These are phyloP conservation scores for Fusarium globosum DNA, from an alignment of 2,329 filamentous ascomycete species.

Conservation along the genomic window DNA sequence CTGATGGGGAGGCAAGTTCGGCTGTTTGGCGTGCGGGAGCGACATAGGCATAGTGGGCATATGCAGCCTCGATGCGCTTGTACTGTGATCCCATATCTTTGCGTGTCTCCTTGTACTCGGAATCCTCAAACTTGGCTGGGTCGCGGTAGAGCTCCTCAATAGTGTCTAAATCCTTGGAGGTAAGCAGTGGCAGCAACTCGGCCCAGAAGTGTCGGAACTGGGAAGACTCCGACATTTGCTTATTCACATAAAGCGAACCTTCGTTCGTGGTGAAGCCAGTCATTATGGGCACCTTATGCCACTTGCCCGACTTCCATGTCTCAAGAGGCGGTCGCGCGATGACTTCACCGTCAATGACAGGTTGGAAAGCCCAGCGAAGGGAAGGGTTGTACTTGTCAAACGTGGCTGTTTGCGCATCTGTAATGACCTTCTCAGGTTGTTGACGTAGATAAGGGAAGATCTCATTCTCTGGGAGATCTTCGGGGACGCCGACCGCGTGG, in stretches of 20 bases:
- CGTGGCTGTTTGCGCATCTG: constrained; percentile 54
- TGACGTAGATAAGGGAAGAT: constrained; percentile 63
- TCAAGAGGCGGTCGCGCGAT: constrained; percentile 68
- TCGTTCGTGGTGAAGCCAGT: constrained; percentile 79
- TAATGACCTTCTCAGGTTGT: constrained; percentile 44
- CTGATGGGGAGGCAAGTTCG: constrained; percentile 28
- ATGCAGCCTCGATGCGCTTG: constrained; percentile 64
- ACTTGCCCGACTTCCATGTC: constrained; percentile 58
- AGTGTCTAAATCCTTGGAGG: constrained; percentile 60
- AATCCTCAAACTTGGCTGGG: constrained; percentile 49
- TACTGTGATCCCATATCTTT: constrained; percentile 60
- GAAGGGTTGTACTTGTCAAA: constrained; percentile 58
- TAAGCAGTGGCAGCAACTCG: constrained; percentile 67
- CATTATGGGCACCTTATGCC: constrained; percentile 59
- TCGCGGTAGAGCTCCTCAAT: constrained; percentile 72
- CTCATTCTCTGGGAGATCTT: constrained; percentile 14
- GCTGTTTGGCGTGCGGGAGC: constrained; percentile 64
- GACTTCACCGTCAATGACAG: constrained; percentile 70
- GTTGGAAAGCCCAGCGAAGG: constrained; percentile 72
- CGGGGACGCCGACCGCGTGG: constrained; percentile 18
- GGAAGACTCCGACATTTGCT: constrained; percentile 55
- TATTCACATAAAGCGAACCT: constrained; percentile 72
- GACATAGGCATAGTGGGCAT: constrained; percentile 66
- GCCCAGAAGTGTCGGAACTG: constrained; percentile 71
- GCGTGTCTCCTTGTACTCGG: constrained; percentile 53